phyloP scores from a whole-genome alignment of 305 asterid genomes.

The Stenogyne calaminthoides region DNA sequence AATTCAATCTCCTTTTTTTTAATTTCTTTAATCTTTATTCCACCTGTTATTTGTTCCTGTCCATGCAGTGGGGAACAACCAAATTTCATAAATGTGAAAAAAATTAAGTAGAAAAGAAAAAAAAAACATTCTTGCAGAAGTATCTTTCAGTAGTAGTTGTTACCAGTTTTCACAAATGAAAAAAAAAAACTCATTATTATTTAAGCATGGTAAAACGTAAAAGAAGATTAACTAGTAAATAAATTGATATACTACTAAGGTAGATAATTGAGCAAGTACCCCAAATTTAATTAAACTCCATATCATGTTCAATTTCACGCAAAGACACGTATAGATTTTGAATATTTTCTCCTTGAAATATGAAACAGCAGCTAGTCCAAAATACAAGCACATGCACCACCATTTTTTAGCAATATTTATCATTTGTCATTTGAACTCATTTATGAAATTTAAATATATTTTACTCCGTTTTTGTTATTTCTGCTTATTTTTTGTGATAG shows the following conservation, averaged over 20 bases:
- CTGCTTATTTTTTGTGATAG: too few species aligned
- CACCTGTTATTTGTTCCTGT: constrained; percentile 47
- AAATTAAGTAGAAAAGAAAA: neutral
- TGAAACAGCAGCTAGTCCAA: neutral
- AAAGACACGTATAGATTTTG: neutral
- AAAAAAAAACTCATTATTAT: neutral
- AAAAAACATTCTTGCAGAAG: neutral
- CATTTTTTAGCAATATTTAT: neutral
- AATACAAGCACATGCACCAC: neutral
- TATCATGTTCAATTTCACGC: neutral
- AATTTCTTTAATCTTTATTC: constrained; percentile 29
- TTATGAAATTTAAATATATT: too few species aligned
- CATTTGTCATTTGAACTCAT: too few species aligned
- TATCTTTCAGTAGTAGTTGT: constrained; percentile 14
- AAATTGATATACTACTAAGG: neutral
- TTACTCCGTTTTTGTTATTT: too few species aligned
- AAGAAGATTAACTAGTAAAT: neutral
- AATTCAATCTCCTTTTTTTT: neutral
- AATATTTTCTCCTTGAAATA: neutral
- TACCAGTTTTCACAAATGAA: constrained; percentile 5
- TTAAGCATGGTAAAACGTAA: neutral
- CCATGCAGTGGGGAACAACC: constrained; percentile 72
- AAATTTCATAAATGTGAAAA: constrained; percentile 49
- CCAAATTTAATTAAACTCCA: neutral
- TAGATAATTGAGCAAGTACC: too few species aligned